These are phyloP conservation scores for Aspergillus glaucus DNA, from an alignment of 2,329 filamentous ascomycete species.

Conservation along the genomic window DNA sequence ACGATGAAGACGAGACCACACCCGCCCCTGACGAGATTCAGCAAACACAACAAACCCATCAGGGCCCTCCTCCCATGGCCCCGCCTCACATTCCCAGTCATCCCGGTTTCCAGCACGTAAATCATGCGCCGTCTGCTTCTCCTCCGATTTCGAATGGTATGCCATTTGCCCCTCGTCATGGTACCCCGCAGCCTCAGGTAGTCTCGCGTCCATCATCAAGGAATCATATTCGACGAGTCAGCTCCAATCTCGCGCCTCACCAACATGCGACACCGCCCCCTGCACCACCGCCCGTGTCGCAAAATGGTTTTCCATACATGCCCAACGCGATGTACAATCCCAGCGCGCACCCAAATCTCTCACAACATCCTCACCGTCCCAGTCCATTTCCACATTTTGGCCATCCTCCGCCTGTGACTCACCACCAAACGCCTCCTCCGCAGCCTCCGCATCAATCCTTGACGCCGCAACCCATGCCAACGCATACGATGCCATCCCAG, in stretches of 20 bases:
- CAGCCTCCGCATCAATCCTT: constrained; percentile 21
- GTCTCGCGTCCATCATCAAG: constrained; percentile 73
- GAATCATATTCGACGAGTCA: constrained; percentile 69
- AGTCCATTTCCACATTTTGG: constrained; percentile 35
- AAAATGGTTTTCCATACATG: constrained; percentile 75
- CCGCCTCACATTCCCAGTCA: constrained; percentile 64
- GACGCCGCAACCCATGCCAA: constrained; percentile 23
- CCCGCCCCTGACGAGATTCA: constrained; percentile 62
- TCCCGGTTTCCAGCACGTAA: constrained; percentile 68
- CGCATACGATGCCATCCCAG: constrained; percentile 28
- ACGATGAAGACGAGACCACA: constrained; percentile 71
- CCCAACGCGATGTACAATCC: constrained; percentile 81
- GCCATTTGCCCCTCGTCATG: constrained; percentile 64
- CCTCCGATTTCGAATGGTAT: constrained; percentile 78
- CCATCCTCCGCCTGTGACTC: constrained; percentile 37
- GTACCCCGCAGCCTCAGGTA: constrained; percentile 73
- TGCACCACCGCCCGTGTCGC: constrained; percentile 45
- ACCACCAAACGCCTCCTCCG: constrained; percentile 17
- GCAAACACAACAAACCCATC: constrained; percentile 36
- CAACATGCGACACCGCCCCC: constrained; percentile 54
- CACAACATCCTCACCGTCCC: constrained; percentile 40
- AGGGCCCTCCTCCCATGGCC: constrained; percentile 48
- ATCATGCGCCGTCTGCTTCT: constrained; percentile 79
- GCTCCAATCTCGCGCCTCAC: constrained; percentile 65
- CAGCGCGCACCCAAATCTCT: constrained; percentile 45